These are phyloP conservation scores for Breviolum minutum DNA, from an alignment of 73 alveolate genomes.

Conservation along the genomic window DNA sequence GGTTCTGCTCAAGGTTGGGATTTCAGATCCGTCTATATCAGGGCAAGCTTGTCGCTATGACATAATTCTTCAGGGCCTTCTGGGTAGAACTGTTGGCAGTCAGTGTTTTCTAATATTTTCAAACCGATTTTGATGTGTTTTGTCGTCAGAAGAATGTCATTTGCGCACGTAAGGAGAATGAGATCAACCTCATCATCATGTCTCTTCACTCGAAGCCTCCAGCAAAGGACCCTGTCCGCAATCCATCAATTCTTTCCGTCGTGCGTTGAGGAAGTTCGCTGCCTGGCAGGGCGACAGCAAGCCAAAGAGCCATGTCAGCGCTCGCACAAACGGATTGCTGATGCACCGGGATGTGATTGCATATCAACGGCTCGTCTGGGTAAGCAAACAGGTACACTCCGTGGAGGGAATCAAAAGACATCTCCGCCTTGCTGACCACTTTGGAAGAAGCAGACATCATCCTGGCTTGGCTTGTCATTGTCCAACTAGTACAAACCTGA, in stretches of 20 bases:
- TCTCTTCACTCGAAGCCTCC: neutral
- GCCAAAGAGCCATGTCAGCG: no score
- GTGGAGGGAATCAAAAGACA: neutral
- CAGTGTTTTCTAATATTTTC: no score
- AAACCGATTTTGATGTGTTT: no score
- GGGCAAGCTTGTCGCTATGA: no score
- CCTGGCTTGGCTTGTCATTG: neutral
- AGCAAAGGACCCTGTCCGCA: conserved; percentile 24
- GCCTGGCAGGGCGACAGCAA: neutral
- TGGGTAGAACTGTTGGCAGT: no score
- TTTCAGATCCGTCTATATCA: no score
- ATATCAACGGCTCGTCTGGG: no score
- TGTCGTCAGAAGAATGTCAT: neutral
- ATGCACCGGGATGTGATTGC: no score
- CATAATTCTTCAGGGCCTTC: no score
- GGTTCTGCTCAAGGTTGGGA: no score
- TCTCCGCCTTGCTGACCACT: conserved; percentile 35
- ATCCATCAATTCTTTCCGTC: conserved; percentile 18
- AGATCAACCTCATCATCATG: neutral
- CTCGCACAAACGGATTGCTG: no score
- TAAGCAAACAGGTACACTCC: neutral
- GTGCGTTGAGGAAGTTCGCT: neutral
- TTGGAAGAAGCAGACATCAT: conserved; percentile 25
- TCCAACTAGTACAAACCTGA: neutral
- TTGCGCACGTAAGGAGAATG: neutral